A percentile compares a stretch with the other conserved stretches of the same genome.
Evolutionary conservation across 257 asterid species (phyloP).

Genomic region (Oldenlandia corymbosa): DNA sequence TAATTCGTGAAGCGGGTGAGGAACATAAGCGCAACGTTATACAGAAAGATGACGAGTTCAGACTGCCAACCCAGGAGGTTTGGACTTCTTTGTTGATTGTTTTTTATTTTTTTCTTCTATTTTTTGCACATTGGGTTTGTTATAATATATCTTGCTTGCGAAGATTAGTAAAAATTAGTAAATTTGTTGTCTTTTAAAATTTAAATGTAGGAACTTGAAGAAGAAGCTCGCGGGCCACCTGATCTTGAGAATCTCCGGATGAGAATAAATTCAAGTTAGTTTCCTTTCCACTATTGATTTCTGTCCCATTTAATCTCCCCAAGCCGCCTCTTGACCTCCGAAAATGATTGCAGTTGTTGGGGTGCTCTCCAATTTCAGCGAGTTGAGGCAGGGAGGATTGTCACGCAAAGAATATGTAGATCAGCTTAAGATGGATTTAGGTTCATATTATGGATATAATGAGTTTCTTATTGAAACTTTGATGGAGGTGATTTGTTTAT

Average conservation of each 20-base stretch:
- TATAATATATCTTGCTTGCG: background rate
- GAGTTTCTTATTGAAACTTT: conserved; percentile 69
- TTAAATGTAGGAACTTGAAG: conserved; percentile 64
- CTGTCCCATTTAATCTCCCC: background rate
- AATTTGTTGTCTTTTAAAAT: conserved; percentile 1
- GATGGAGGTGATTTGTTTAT: conserved; percentile 56
- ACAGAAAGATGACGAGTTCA: conserved; percentile 71
- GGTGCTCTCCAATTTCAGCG: conserved; percentile 67
- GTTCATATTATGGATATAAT: conserved; percentile 83
- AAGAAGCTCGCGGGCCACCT: conserved; percentile 72
- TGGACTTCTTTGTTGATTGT: conserved; percentile 13
- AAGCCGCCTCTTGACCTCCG: conserved; percentile 12
- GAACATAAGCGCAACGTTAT: conserved; percentile 55
- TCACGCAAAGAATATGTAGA: conserved; percentile 70
- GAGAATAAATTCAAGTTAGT: conserved; percentile 85
- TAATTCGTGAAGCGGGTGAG: conserved; percentile 40
- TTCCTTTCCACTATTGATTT: no score
- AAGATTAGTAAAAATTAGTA: conserved; percentile 1
- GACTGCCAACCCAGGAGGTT: conserved; percentile 80
- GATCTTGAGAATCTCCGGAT: conserved; percentile 74
- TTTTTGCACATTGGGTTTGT: no score
- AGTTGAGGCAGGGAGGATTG: conserved; percentile 70
- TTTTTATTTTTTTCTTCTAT: background rate
- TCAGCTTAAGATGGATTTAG: conserved; percentile 64
- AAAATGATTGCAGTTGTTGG: conserved; percentile 59